Conservation (phyloP, 139 green algal genomes). For the Tetradesmus obliquus region DNA sequence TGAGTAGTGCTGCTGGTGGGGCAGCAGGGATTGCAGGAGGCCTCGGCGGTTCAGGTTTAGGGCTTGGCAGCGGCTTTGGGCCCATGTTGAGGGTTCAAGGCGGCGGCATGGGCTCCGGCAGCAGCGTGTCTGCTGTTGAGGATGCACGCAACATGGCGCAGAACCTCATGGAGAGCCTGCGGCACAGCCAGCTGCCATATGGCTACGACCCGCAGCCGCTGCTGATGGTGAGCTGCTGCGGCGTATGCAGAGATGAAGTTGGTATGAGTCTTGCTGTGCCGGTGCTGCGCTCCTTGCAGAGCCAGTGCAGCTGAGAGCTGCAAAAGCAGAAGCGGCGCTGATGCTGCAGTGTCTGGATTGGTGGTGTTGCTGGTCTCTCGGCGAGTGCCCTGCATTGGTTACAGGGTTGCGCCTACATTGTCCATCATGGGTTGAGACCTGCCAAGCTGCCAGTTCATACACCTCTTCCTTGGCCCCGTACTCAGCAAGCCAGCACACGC, state of each 20-base stretch:
- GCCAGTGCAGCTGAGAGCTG: too few relatives aligned
- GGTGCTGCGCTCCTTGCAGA: too few relatives aligned
- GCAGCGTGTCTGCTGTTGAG: slow-evolving; percentile 27
- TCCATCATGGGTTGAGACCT: too few relatives aligned
- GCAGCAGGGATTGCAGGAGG: not conserved
- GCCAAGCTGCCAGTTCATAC: too few relatives aligned
- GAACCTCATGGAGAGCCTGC: not conserved
- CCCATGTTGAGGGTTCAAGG: slow-evolving; percentile 11
- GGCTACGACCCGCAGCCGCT: slow-evolving; percentile 15
- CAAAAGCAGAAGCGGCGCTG: too few relatives aligned
- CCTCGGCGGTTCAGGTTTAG: not conserved
- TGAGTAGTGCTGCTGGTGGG: not conserved
- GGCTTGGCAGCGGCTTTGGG: slow-evolving; percentile 2
- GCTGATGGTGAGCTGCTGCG: slow-evolving; percentile 10
- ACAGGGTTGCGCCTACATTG: too few relatives aligned
- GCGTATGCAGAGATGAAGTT: not conserved
- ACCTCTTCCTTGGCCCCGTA: not conserved
- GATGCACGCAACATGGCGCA: slow-evolving; percentile 8
- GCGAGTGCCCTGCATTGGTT: too few relatives aligned
- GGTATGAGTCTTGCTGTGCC: not conserved
- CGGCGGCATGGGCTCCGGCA: not conserved
- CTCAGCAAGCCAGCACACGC: not conserved
- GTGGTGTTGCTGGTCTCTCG: too few relatives aligned
- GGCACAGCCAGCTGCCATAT: slow-evolving; percentile 22
- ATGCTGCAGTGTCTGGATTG: too few relatives aligned